These are phyloP conservation scores for Gossypium davidsonii DNA, from an alignment of 441 rosid genomes.

Conservation along the genomic window DNA sequence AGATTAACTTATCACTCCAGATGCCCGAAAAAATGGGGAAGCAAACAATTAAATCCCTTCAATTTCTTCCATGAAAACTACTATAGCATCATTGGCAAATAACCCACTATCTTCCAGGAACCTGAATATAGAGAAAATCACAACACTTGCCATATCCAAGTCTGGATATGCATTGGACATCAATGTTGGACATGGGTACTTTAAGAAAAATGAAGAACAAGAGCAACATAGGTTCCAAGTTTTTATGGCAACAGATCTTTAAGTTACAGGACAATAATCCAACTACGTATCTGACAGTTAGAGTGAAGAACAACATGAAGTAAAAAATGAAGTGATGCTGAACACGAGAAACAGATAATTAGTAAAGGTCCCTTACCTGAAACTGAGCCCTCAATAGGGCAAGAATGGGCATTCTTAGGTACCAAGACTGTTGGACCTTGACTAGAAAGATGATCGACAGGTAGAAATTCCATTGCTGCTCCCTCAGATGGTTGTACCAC, in stretches of 20 bases:
- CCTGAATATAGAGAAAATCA: background rate
- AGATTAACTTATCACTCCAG: constrained; percentile 19
- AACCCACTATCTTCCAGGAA: background rate
- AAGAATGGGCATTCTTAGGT: constrained; percentile 14
- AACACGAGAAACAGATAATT: background rate
- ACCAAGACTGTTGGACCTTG: constrained; percentile 20
- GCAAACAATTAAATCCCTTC: constrained; percentile 6
- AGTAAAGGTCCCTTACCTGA: constrained; percentile 28
- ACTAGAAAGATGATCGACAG: constrained; percentile 21
- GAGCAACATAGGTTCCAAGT: background rate
- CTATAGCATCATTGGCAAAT: background rate
- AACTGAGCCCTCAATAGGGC: constrained; percentile 22
- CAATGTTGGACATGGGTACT: background rate
- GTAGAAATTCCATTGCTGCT: constrained; percentile 37
- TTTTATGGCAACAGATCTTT: background rate
- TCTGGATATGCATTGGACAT: background rate
- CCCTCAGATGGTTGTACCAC: constrained; percentile 70
- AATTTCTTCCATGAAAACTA: constrained; percentile 6
- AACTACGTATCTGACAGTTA: background rate
- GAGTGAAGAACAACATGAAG: background rate
- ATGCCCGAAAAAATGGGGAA: constrained; percentile 11
- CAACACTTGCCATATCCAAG: background rate
- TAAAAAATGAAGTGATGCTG: background rate
- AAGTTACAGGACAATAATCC: background rate
- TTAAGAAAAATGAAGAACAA: background rate